Base-by-base conservation (phyloP, 495 filamentous ascomycete species). In the Elaphomyces granulatus region DNA sequence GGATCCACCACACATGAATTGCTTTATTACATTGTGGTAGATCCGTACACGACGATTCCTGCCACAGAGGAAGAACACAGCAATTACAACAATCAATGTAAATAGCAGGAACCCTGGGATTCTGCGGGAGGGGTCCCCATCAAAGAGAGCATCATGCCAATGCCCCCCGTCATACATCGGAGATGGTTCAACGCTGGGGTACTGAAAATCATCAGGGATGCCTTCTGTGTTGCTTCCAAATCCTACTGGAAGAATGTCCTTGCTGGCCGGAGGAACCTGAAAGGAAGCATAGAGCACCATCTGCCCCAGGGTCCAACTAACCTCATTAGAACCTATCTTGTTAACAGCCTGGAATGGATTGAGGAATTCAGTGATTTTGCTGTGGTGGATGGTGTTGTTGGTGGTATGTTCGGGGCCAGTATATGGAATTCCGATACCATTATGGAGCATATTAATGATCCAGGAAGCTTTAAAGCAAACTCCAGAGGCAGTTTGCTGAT, bases 401-500 rank as follows among this genome's bases (percentile, higher is more conserved):
- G 87, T 93, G 1, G 56, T 64, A 16, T 72, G 58, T 42, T 96
- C 88, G 3, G 95, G 56, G 0, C 86, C 85, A 8, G 92, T 71
- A n/a, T 90, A 72, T 1, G 90, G 90, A 32, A 99, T 74, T 2
- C 90, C 90, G 49, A 99, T 95, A 3, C 90, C 90, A 44, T 94
- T 80, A 51, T 99, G 90, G 4, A 99, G 66, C 32, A 99, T 74
- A 42, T 92, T 96, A 50, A 95, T 94, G 26, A 99, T 67, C 90
- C 92, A 99, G 4, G 83, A 87, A 1, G 90, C 84, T 58, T 96
- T 96, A 70, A 99, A 99, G 56, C 90, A 99, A 1, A 92, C 81
- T 52, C 92, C 82, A 38, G 76, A 72, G 7, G 87, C 83, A 15
- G 70, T 77, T 54, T 79, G 71, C 18, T 64, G 68, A 44, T 86